phyloP scores from a whole-genome alignment of 2,329 filamentous ascomycete species.

The Tolypocladium cylindrosporum region DNA sequence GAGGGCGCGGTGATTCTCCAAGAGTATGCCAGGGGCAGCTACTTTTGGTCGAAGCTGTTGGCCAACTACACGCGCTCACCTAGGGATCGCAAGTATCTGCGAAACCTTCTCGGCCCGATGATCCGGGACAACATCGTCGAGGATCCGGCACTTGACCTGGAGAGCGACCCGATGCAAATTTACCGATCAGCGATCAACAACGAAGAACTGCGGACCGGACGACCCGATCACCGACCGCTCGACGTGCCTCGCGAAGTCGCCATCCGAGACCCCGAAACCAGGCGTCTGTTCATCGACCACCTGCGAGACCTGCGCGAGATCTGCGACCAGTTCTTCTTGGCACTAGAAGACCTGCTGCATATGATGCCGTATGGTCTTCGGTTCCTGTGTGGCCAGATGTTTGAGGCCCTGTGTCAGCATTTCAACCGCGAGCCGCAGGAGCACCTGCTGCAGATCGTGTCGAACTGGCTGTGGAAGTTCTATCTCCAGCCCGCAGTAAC shows the following conservation, averaged over 20 bases:
- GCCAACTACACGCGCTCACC: conserved; percentile 84
- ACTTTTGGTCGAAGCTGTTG: conserved; percentile 86
- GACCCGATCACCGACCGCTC: conserved; percentile 67
- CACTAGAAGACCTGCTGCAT: conserved; percentile 72
- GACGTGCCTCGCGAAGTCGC: conserved; percentile 86
- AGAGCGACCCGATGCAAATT: conserved; percentile 96
- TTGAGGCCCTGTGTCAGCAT: conserved; percentile 63
- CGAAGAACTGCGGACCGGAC: conserved; percentile 86
- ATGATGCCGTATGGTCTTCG: conserved; percentile 90
- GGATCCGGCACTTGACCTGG: conserved; percentile 80
- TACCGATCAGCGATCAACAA: conserved; percentile 95
- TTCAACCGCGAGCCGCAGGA: conserved; percentile 75
- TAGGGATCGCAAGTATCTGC: conserved; percentile 82
- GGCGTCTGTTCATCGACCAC: conserved; percentile 87
- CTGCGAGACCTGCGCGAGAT: conserved; percentile 90
- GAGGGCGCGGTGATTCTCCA: conserved; percentile 63
- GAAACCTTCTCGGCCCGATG: conserved; percentile 73
- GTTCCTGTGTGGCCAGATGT: conserved; percentile 79
- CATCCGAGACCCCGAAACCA: conserved; percentile 91
- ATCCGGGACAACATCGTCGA: conserved; percentile 90
- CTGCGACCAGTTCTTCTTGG: conserved; percentile 77
- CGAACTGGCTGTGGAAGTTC: conserved; percentile 87
- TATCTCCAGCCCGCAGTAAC: conserved; percentile 85
- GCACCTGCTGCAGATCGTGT: conserved; percentile 71
- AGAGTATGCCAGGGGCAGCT: conserved; percentile 81